These are phyloP conservation scores for Sutorius eximius DNA, from an alignment of 1,284 basidiomycete species.

Conservation along the genomic window DNA sequence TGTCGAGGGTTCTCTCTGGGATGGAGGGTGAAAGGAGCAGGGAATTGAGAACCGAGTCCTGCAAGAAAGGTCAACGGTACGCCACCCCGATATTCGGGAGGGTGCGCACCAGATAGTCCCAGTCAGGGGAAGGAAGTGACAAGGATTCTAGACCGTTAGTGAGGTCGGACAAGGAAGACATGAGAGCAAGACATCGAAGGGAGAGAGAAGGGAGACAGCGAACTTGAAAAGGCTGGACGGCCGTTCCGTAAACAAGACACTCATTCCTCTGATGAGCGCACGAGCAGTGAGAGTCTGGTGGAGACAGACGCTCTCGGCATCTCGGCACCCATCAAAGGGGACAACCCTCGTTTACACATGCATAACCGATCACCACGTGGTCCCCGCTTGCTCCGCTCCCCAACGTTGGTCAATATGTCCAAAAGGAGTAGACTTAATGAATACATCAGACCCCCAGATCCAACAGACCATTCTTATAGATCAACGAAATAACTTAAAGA, in stretches of 20 bases:
- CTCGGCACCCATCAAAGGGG: slow-evolving; percentile 29
- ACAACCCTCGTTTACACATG: slow-evolving; percentile 29
- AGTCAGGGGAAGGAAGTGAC: slow-evolving; percentile 30
- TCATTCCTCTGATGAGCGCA: slow-evolving; percentile 36
- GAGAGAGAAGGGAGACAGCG: slow-evolving; percentile 20
- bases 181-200: slow-evolving; percentile 23
- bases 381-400: slow-evolving; percentile 25
- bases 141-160: slow-evolving; percentile 28
- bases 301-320: slow-evolving; percentile 36
- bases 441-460: neutral
- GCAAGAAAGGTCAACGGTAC: slow-evolving; percentile 15
- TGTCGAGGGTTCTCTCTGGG: slow-evolving; percentile 32
- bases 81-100: neutral
- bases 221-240: slow-evolving; percentile 23
- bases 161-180: slow-evolving; percentile 29
- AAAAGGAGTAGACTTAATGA: neutral
- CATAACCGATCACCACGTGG: slow-evolving; percentile 24
- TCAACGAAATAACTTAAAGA: neutral
- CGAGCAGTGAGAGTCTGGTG: slow-evolving; percentile 37
- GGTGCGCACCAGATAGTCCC: slow-evolving; percentile 34
- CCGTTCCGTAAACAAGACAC: slow-evolving; percentile 34
- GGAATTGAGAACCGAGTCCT: slow-evolving; percentile 29
- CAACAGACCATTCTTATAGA: neutral
- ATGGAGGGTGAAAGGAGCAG: slow-evolving; percentile 29
- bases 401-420: neutral